Evolutionary conservation across 2,329 filamentous ascomycete genomes (phyloP).

Genomic region (Penicillium griseofulvum): DNA sequence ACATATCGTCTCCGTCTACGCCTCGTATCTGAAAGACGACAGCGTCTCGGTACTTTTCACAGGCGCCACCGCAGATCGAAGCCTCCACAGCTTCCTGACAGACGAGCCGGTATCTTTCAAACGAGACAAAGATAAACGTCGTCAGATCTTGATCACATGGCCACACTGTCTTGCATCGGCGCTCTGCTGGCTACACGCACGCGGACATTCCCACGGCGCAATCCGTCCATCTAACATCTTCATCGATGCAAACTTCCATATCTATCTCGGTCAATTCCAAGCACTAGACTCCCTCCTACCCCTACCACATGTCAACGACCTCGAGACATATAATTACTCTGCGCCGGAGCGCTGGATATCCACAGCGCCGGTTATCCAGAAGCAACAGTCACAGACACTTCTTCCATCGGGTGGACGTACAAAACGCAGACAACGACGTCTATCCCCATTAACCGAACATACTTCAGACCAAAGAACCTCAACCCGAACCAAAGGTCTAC

Average conservation of each 20-base stretch:
- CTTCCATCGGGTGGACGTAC: conserved; percentile 46
- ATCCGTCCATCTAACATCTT: conserved; percentile 62
- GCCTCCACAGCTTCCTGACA: conserved; percentile 43
- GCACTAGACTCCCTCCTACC: conserved; percentile 54
- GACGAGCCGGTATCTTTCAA: conserved; percentile 45
- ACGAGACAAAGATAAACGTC: conserved; percentile 40
- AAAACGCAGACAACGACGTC: conserved; percentile 27
- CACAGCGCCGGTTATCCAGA: conserved; percentile 31
- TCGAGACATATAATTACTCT: conserved; percentile 59
- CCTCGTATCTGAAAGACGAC: conserved; percentile 45
- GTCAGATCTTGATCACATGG: conserved; percentile 46
- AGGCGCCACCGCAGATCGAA: conserved; percentile 40
- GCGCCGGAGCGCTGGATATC: conserved; percentile 55
- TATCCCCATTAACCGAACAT: conserved; percentile 24
- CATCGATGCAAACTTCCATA: conserved; percentile 54
- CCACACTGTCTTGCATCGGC: conserved; percentile 54
- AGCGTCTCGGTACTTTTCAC: conserved; percentile 45
- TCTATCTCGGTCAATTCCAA: conserved; percentile 59
- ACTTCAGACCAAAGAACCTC: conserved; percentile 30
- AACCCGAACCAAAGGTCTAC: conserved; percentile 36
- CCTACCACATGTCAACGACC: conserved; percentile 53
- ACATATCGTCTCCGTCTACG: conserved; percentile 46
- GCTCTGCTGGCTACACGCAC: conserved; percentile 56
- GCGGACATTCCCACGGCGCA: conserved; percentile 54
- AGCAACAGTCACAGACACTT: conserved; percentile 24